A percentile compares a stretch with the other conserved stretches of the same genome.
phyloP scores from a whole-genome alignment of 371 early-diverging fungal genomes.

The Batkoa obscura region DNA sequence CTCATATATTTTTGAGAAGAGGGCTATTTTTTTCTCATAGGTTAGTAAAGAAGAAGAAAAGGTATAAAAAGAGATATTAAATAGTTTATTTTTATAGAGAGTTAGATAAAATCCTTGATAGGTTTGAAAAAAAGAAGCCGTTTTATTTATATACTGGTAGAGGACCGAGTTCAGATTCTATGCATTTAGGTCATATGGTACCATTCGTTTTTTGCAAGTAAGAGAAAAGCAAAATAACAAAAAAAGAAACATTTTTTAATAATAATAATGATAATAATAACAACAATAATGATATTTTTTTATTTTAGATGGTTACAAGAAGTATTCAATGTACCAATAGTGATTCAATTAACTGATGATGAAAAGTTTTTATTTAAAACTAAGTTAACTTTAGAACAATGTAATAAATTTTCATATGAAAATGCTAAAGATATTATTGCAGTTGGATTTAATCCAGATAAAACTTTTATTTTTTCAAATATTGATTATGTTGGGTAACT shows the following conservation, averaged over 20 bases:
- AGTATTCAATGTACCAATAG: conserved; percentile 88
- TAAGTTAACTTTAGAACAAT: conserved; percentile 74
- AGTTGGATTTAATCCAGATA: conserved; percentile 93
- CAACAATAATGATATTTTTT: too few relatives aligned
- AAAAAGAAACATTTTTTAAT: neutral
- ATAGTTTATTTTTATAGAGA: too few relatives aligned
- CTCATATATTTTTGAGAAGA: conserved; percentile 80
- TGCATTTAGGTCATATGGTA: conserved; percentile 98
- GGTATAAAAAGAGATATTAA: too few relatives aligned
- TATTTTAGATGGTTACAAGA: conserved; percentile 80
- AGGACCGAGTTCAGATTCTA: conserved; percentile 89
- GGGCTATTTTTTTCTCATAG: conserved; percentile 97
- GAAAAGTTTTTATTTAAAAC: conserved; percentile 98
- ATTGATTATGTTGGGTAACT: conserved; percentile 71
- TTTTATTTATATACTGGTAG: conserved; percentile 99
- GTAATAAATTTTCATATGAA: conserved; percentile 52
- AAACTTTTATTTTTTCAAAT: conserved; percentile 98
- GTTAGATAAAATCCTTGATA: conserved; percentile 69
- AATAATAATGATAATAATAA: too few relatives aligned
- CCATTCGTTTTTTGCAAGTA: conserved; percentile 98
- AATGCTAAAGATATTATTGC: conserved; percentile 98
- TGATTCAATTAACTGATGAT: conserved; percentile 99
- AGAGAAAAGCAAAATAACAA: too few relatives aligned
- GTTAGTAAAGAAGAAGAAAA: too few relatives aligned
- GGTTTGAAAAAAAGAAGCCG: conserved; percentile 83